phyloP scores from a whole-genome alignment of 2,329 filamentous ascomycete genomes.

The Trichothecium roseum region DNA sequence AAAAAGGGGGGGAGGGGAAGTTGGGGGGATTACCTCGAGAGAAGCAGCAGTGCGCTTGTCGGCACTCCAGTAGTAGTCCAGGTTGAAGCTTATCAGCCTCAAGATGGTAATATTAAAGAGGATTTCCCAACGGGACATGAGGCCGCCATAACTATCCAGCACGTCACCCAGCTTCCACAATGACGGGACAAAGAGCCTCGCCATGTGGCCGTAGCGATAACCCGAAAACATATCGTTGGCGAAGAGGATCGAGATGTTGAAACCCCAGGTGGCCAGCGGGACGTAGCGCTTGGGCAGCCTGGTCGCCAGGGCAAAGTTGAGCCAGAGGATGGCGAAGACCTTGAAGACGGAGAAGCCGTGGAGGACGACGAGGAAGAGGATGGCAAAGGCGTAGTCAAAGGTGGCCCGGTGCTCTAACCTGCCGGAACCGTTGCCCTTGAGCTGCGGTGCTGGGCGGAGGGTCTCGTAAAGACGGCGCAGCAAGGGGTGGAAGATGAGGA shows the following conservation, averaged over 20 bases:
- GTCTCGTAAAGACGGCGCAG: slow-evolving; percentile 62
- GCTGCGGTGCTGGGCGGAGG: slow-evolving; percentile 27
- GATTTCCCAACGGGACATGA: slow-evolving; percentile 92
- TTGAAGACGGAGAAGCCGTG: slow-evolving; percentile 84
- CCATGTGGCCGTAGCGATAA: slow-evolving; percentile 60
- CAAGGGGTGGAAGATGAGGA: slow-evolving; percentile 71
- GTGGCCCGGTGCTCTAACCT: slow-evolving; percentile 59
- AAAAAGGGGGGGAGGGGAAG: background rate
- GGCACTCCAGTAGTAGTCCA: slow-evolving; percentile 92
- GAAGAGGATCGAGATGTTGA: slow-evolving; percentile 79
- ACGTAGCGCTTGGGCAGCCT: slow-evolving; percentile 59
- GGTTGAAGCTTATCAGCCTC: slow-evolving; percentile 88
- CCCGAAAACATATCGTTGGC: slow-evolving; percentile 78
- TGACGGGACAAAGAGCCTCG: slow-evolving; percentile 34
- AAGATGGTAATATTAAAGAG: slow-evolving; percentile 94
- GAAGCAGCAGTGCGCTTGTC: slow-evolving; percentile 53
- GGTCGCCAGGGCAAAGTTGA: slow-evolving; percentile 75
- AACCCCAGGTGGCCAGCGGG: slow-evolving; percentile 73
- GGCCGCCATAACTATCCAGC: slow-evolving; percentile 69
- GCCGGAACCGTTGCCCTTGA: slow-evolving; percentile 31
- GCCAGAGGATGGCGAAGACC: slow-evolving; percentile 65
- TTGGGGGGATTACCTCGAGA: slow-evolving; percentile 59
- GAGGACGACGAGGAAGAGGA: slow-evolving; percentile 66
- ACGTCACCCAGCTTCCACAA: slow-evolving; percentile 54
- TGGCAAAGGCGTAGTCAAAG: slow-evolving; percentile 76